Percentiles rank a stretch among this genome's conserved stretches.
These are phyloP conservation scores for Yarrowia bubula DNA, from an alignment of 805 yeast species.

Conservation along the genomic window DNA sequence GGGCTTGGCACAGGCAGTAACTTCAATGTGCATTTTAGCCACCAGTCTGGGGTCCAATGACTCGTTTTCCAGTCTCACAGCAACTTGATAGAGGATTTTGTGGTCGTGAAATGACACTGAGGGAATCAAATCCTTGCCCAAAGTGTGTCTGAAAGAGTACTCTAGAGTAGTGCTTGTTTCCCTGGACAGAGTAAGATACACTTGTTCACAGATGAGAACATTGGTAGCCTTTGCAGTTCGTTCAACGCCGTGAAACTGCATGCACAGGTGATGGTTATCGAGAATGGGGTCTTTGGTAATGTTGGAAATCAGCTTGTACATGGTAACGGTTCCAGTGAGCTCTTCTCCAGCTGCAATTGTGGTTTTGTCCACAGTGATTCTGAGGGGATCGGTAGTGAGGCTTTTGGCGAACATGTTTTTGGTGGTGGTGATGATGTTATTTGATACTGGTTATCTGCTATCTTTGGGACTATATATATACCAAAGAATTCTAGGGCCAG, in stretches of 20 bases:
- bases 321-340: not conserved
- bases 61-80: not conserved
- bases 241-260: conserved; percentile 11
- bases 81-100: not conserved
- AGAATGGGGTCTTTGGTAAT: not conserved
- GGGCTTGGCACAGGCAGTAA: not conserved
- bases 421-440: not conserved
- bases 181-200: not conserved
- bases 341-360: not conserved
- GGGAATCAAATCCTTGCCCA: not conserved
- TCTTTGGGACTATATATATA: too few relatives aligned
- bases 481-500: not conserved
- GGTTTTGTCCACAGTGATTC: not conserved
- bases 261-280: not conserved
- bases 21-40: not conserved
- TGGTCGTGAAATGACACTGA: not conserved
- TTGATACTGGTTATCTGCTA: not conserved
- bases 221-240: not conserved
- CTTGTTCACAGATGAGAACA: not conserved
- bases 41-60: not conserved
- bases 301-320: not conserved
- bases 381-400: not conserved
- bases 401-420: not conserved
- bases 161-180: not conserved
- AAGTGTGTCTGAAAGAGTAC: not conserved